phyloP scores from a whole-genome alignment of 129 eudicot genomes.

The Sambucus nigra region DNA sequence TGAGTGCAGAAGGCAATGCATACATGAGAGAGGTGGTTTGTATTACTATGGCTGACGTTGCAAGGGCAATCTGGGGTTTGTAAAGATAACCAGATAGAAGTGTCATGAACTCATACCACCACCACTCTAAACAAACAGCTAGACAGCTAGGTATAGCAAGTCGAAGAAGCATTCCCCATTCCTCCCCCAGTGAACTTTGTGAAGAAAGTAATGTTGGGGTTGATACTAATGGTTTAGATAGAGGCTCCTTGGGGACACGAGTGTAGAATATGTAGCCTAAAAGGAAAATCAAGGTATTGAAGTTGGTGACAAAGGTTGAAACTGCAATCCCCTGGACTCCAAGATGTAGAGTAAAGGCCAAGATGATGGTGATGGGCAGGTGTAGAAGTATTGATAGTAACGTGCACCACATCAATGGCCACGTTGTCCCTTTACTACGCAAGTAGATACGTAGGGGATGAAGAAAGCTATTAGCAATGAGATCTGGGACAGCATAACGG shows the following conservation, averaged over 20 bases:
- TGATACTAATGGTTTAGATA: slow-evolving; percentile 26
- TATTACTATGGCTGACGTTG: slow-evolving; percentile 92
- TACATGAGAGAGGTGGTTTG: slow-evolving; percentile 95
- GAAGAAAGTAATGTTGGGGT: slow-evolving; percentile 14
- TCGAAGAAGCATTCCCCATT: slow-evolving; percentile 61
- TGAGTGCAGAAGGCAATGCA: slow-evolving; percentile 82
- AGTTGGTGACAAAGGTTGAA: slow-evolving; percentile 60
- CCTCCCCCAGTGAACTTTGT: slow-evolving; percentile 33
- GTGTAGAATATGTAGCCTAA: slow-evolving; percentile 43
- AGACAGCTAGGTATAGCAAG: slow-evolving; percentile 89
- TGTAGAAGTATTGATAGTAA: slow-evolving; percentile 52
- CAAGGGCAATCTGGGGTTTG: slow-evolving; percentile 65
- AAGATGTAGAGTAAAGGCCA: slow-evolving; percentile 55
- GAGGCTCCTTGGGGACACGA: slow-evolving; percentile 21
- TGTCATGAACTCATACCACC: slow-evolving; percentile 99
- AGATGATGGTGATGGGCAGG: slow-evolving; percentile 56
- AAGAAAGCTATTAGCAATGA: slow-evolving; percentile 72
- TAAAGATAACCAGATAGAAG: slow-evolving; percentile 80
- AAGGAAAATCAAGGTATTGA: slow-evolving; percentile 47
- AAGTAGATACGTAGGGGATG: slow-evolving; percentile 86
- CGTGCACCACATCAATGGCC: slow-evolving; percentile 87
- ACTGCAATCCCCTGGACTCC: slow-evolving; percentile 82
- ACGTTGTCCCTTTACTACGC: slow-evolving; percentile 77
- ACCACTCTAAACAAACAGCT: slow-evolving; percentile 88
- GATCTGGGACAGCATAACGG: slow-evolving; percentile 73